Base-by-base conservation (phyloP, 169 alveolate genomes). In the Plasmodium malariae region DNA sequence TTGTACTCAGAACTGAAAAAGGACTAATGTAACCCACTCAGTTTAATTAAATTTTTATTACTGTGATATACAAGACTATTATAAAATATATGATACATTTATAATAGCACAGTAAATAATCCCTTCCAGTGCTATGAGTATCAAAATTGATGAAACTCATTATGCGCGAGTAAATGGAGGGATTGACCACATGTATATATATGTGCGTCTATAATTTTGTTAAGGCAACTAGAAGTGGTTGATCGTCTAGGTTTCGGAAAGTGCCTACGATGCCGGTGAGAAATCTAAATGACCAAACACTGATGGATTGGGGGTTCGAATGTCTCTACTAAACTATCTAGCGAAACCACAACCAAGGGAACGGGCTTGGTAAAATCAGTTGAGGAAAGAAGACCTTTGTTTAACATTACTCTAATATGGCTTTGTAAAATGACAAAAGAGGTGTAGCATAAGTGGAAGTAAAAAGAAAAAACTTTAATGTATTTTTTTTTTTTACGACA, bases 121-220 rank as follows among this genome's bases (percentile, higher is more conserved):
- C n/a, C n/a, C n/a, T n/a, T n/a, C n/a, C n/a, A n/a, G n/a, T n/a
- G n/a, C n/a, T n/a, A n/a, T n/a, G 7, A 96, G n/a, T n/a, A 93
- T 96, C 97, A 78, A 73, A 94, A 92, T 87, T 74, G 96, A 97
- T 94, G 96, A 94, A 95, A 97, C 95, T n/a, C 97, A 93, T 96
- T 95, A 95, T 94, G 97, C 96, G 97, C n/a, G n/a, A n/a, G n/a
- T n/a, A n/a, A n/a, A n/a, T n/a, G n/a, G n/a, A n/a, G 95, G 94
- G 94, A 96, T 97, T 97, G 98, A 98, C 98, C 98, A 96, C 97
- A 95, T 97, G 97, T 95, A 97, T 95, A 97, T 95, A 94, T 96
- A 96, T 95, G 96, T 95, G 95, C 70, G 96, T 94, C 97, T 88
- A 89, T 97, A 93, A 95, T 94, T 96, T 96, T 97, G 93, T 94